These are phyloP conservation scores for Botrytis deweyae DNA, from an alignment of 2,329 filamentous ascomycete genomes.

Conservation along the genomic window DNA sequence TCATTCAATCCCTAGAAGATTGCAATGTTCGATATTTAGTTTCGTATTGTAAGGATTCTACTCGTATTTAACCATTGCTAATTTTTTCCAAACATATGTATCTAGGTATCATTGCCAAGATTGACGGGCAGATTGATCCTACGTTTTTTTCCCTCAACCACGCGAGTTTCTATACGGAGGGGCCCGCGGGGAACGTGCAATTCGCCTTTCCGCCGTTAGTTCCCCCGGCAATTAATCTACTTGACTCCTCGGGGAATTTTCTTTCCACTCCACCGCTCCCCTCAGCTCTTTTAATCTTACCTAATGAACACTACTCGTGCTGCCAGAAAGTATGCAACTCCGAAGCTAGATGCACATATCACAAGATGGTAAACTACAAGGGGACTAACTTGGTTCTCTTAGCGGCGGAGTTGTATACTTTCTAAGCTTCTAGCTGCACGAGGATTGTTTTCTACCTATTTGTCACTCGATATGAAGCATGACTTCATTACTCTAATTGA, in stretches of 20 bases:
- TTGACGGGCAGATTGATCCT: not conserved
- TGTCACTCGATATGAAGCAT: not conserved
- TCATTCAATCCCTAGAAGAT: not conserved
- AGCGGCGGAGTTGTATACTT: not conserved
- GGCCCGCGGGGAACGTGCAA: not conserved
- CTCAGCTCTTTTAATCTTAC: not conserved
- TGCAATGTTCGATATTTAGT: not conserved
- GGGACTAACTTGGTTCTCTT: not conserved
- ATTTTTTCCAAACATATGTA: not conserved
- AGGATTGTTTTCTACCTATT: not conserved
- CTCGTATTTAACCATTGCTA: not conserved
- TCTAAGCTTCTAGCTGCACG: not conserved
- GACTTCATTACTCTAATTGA: not conserved
- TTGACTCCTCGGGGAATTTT: not conserved
- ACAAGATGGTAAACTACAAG: not conserved
- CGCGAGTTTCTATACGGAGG: not conserved
- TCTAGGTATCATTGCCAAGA: not conserved
- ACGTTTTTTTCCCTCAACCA: not conserved
- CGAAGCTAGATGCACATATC: not conserved
- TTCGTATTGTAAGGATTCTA: not conserved
- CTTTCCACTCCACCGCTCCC: constrained; percentile 2
- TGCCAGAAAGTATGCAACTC: not conserved
- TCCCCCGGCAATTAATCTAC: not conserved
- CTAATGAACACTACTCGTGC: not conserved
- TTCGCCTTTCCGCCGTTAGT: not conserved